Base-by-base conservation (phyloP, 1,284 basidiomycete genomes). In the Irpex sp. region DNA sequence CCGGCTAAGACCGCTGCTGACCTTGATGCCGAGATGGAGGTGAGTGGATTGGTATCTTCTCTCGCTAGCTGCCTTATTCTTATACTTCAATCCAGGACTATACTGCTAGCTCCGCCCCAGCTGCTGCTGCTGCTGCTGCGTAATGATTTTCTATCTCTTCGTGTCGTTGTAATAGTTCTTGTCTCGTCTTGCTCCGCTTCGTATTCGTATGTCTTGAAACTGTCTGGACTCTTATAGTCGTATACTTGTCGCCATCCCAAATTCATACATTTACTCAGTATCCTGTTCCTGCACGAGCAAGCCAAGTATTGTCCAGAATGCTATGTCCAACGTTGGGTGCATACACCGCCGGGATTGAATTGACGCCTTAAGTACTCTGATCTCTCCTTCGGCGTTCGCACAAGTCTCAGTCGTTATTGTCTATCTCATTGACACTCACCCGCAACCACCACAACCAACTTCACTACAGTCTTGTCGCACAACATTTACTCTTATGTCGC, bases 21-120 rank as follows among this genome's bases (percentile, higher is more conserved):
- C 72, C 81, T 92, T 62, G 90, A 92, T 74, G 90, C 90, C 1
- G 90, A 92, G 78, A 92, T 92, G 90, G 90, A 90, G 85, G 94
- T 93, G 47, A 19, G 71, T 68, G 49, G 79, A 73, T 46, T 17
- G 47, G 9, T 31, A 9, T 21, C 39, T 21, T 3, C 11, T 33
- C 31, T 35, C 58, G 46, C 21, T 9, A 3, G 0, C n/a, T 13
- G 33, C 6, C 19, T 15, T 13, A 33, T 8, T 9, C 26, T 55
- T 9, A 26, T 26, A 66, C 35, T 65, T 47, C 11, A 57, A 57
- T 51, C 39, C 46, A 90, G 89, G 88, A 90, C 71, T 91, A 91
- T 69, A 89, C 89, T 39, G 79, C 86, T n/a, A 81, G 75, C 70
- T 88, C 80, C 57, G 63, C 72, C 11, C 55, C 65, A 5, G 65